Conservation (phyloP, 2,329 filamentous ascomycete species). For the Fusarium sp. region DNA sequence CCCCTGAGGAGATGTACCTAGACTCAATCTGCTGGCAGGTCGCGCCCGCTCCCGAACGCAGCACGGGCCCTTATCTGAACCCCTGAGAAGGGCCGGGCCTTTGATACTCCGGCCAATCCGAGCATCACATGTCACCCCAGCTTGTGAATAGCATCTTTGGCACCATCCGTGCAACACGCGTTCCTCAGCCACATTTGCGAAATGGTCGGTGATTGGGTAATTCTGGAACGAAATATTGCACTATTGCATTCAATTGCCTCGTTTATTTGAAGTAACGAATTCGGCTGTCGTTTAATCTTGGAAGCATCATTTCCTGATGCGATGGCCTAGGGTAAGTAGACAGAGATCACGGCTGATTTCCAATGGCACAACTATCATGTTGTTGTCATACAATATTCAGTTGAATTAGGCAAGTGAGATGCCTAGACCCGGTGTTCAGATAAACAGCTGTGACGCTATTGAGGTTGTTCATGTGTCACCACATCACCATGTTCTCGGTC, state of each 20-base stretch:
- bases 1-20: slow-evolving; percentile 20
- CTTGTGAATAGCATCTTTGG: not conserved
- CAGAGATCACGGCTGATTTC: not conserved
- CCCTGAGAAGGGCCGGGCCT: slow-evolving; percentile 36
- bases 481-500: too few species aligned
- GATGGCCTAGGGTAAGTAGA: not conserved
- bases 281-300: not conserved
- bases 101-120: slow-evolving; percentile 4
- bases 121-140: slow-evolving; percentile 12
- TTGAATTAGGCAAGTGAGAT: too few species aligned
- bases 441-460: too few species aligned
- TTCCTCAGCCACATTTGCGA: slow-evolving; percentile 2
- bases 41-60: slow-evolving; percentile 35
- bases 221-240: not conserved
- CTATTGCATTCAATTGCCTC: not conserved
- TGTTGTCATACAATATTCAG: too few species aligned
- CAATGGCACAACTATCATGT: too few species aligned
- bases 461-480: too few species aligned
- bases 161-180: not conserved
- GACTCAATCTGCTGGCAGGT: slow-evolving; percentile 14
- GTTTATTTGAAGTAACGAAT: not conserved
- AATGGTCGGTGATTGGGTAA: not conserved
- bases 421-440: too few species aligned
- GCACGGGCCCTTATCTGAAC: slow-evolving; percentile 32
- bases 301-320: not conserved